phyloP scores from a whole-genome alignment of 768 basidiomycete species.

The Mrakia frigida region DNA sequence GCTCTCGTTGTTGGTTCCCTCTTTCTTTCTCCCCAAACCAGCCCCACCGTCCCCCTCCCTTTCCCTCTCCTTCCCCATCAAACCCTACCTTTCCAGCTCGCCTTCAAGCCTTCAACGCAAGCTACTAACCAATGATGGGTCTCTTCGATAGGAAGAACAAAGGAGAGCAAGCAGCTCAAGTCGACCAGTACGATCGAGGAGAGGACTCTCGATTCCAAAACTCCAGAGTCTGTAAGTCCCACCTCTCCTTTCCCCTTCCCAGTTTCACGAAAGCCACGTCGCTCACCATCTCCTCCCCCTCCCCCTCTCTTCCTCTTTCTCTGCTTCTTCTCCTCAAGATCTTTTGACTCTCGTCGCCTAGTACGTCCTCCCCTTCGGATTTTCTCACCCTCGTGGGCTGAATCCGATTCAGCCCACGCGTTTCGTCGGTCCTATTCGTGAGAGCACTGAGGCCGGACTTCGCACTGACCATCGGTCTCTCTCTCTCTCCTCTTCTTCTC shows the following conservation, averaged over 20 bases:
- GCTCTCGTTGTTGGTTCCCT: too few species aligned
- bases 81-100: too few species aligned
- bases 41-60: too few species aligned
- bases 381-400: neutral
- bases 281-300: neutral
- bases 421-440: neutral
- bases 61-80: too few species aligned
- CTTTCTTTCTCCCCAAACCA: too few species aligned
- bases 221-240: neutral
- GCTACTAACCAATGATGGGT: too few species aligned
- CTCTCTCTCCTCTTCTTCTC: neutral
- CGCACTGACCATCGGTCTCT: neutral
- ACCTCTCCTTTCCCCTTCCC: neutral
- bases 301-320: too few species aligned
- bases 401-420: neutral
- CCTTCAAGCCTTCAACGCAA: too few species aligned
- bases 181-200: neutral
- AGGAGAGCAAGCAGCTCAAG: too few species aligned
- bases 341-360: neutral
- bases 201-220: neutral
- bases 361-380: neutral
- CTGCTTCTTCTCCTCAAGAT: neutral
- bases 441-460: too few species aligned
- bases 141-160: too few species aligned
- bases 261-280: neutral